Evolutionary conservation across 805 yeast genomes (phyloP).

Genomic region (Yarrowia sp.): DNA sequence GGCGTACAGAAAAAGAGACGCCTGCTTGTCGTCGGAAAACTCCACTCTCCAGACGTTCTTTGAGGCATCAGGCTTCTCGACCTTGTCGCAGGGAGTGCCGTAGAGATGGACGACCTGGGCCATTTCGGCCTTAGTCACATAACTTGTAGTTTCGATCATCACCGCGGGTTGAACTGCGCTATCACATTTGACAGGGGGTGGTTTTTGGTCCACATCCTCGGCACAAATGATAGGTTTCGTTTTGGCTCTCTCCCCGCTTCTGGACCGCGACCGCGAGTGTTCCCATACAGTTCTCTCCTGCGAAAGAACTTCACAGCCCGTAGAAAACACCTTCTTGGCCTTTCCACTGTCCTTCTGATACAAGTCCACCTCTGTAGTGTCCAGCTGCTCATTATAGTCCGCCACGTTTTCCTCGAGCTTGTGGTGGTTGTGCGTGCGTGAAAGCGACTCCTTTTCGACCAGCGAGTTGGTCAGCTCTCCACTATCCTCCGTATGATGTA

Average conservation of each 20-base stretch:
- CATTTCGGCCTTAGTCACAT: neutral
- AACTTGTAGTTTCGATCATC: neutral
- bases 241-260: neutral
- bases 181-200: no score
- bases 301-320: constrained; percentile 1
- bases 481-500: neutral
- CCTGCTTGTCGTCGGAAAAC: neutral
- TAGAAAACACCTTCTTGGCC: constrained; percentile 4
- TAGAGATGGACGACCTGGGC: neutral
- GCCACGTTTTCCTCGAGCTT: constrained; percentile 7
- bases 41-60: neutral
- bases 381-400: constrained; percentile 4
- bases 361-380: constrained; percentile 7
- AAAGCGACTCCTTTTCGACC: constrained; percentile 2
- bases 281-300: constrained; percentile 11
- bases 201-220: no score
- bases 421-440: neutral
- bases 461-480: constrained; percentile 4
- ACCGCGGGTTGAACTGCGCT: neutral
- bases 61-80: neutral
- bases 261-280: constrained; percentile 1
- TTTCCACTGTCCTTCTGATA: constrained; percentile 5
- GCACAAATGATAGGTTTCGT: neutral
- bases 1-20: constrained; percentile 11
- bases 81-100: neutral